Evolutionary conservation across 2,329 filamentous ascomycete species (phyloP), one percentile per base, ranked within the genome.

Genomic region (Aspergillus hortae): DNA sequence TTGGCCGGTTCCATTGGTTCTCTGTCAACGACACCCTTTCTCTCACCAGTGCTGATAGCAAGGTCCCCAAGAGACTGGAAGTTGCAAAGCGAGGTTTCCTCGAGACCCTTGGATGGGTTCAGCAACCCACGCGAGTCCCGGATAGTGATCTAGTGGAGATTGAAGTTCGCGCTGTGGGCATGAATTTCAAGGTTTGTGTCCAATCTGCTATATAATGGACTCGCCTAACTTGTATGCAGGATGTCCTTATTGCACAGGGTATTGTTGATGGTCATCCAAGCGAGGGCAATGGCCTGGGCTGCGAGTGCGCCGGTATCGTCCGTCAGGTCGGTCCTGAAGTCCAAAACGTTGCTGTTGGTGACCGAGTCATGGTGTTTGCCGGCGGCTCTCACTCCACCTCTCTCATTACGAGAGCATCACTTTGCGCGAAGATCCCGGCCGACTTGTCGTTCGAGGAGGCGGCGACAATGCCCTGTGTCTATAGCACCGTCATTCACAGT

Each of bases 261-360:
- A 0, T n/a, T 56, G 2, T 36, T 33, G 10, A 40, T 70, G n/a
- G 68, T 67, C 2, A 35, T 65, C 3, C 69, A 72, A 51, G 67
- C 56, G 11, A 52, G 48, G 19, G 19, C 19, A 19, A 19, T 19
- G 19, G 19, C 19, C 19, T 19, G 19, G 19, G 19, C 4, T 19
- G 19, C 19, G 19, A 19, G 19, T 19, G 19, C 19, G 19, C 19
- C 46, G 69, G 68, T 15, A 48, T 69, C 17, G 59, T 72, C 9
- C 56, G 50, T 23, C 41, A 49, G 12, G 52, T 66, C 14, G 69
- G 67, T 1, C 48, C 48, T 10, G 52, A 46, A 6, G 63, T 69
- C 11, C 48, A 44, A 1, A 38, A 56, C 7, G 46, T 71, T 14
- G 45, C 56, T 7, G 38, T 59, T n/a, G 71, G 71, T 2, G 69